Evolutionary conservation across 2,329 filamentous ascomycete genomes (phyloP).

Genomic region (Aspergillus sp.): DNA sequence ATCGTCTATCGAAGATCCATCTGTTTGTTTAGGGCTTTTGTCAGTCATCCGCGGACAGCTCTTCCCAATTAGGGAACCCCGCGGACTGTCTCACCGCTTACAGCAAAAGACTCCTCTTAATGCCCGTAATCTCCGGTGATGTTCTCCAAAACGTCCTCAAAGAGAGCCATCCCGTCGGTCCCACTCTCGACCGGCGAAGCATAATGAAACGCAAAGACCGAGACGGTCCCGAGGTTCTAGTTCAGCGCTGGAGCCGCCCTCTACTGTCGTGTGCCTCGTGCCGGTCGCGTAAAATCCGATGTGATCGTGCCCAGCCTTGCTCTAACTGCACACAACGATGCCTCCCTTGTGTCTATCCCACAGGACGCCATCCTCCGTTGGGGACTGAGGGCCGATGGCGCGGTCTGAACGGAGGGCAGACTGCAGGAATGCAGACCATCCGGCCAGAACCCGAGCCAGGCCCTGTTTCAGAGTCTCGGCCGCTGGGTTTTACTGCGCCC

Average conservation of each 20-base stretch:
- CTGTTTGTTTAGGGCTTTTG: background rate
- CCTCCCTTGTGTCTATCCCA: constrained; percentile 18
- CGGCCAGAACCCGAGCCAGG: too few species aligned
- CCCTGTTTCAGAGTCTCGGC: too few species aligned
- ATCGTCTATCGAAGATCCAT: background rate
- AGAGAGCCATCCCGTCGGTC: too few species aligned
- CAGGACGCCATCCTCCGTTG: background rate
- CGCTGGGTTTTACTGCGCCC: too few species aligned
- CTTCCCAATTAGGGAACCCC: background rate
- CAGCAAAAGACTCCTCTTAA: background rate
- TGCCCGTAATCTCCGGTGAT: too few species aligned
- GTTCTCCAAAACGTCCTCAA: too few species aligned
- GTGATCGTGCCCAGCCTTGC: constrained; percentile 20
- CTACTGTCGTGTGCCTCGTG: constrained; percentile 18
- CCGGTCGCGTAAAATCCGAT: constrained; percentile 21
- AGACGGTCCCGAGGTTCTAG: background rate
- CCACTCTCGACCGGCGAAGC: background rate
- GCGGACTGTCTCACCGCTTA: background rate
- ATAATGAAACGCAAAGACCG: background rate
- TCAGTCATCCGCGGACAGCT: background rate
- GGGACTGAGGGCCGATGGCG: background rate
- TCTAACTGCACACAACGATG: constrained; percentile 18
- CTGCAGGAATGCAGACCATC: too few species aligned
- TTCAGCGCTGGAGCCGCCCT: constrained; percentile 7
- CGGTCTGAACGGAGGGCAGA: too few species aligned